These are phyloP conservation scores for Pseudohyphozyma bogoriensis DNA, from an alignment of 768 basidiomycete genomes.

Conservation along the genomic window DNA sequence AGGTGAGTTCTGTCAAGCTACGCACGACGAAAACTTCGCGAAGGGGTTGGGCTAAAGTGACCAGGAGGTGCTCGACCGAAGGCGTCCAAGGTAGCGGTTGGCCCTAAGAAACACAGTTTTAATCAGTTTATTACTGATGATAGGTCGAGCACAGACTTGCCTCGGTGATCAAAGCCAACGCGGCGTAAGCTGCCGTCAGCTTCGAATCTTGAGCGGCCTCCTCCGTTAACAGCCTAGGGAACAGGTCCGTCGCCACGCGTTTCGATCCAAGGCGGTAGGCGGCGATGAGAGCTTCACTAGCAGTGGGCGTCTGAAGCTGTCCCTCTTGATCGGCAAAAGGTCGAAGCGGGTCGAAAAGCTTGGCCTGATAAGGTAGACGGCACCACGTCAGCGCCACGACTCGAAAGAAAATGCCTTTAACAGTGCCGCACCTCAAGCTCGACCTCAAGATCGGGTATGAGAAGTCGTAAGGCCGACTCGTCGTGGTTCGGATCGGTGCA, in stretches of 20 bases:
- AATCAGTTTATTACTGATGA: background rate
- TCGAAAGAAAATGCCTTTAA: background rate
- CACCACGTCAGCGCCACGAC: no score
- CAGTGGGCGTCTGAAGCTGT: constrained; percentile 63
- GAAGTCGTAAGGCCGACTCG: constrained; percentile 47
- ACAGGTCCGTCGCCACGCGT: background rate
- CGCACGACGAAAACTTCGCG: background rate
- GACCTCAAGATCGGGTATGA: constrained; percentile 64
- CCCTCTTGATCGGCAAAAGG: constrained; percentile 65
- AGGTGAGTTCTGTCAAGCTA: background rate
- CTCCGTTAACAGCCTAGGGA: background rate
- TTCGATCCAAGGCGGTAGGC: constrained; percentile 58
- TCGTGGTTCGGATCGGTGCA: constrained; percentile 40
- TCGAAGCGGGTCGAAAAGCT: constrained; percentile 18
- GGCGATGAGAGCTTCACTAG: constrained; percentile 62
- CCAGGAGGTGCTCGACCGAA: background rate
- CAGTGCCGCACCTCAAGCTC: constrained; percentile 61
- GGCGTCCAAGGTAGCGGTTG: background rate
- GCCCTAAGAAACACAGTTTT: background rate
- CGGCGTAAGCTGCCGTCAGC: background rate
- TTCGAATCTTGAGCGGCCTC: background rate
- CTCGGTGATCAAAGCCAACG: background rate
- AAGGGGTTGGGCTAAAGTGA: background rate
- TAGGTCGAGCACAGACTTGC: background rate
- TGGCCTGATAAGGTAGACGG: constrained; percentile 1